phyloP scores from a whole-genome alignment of 176 grass and related monocot species.

The Secale cereale region DNA sequence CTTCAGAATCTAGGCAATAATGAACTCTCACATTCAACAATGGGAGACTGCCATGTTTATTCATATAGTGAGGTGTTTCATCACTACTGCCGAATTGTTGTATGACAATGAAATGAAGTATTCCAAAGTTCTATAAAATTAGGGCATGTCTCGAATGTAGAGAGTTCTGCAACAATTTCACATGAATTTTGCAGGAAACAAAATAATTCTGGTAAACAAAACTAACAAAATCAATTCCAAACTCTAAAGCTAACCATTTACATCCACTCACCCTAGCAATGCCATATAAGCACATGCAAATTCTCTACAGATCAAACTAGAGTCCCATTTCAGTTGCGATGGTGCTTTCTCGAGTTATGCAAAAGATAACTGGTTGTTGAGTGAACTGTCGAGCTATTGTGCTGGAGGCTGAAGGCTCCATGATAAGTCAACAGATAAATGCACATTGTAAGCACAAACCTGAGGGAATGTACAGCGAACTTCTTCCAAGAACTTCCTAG shows the following conservation, averaged over 20 bases:
- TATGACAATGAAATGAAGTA: background rate
- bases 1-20: background rate
- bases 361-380: background rate
- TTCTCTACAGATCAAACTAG: background rate
- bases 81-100: background rate
- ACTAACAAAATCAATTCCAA: background rate
- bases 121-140: background rate
- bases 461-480: slow-evolving; percentile 76
- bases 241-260: background rate
- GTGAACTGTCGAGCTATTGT: background rate
- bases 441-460: slow-evolving; percentile 43
- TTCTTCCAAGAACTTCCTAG: slow-evolving; percentile 87
- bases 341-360: background rate
- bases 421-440: background rate
- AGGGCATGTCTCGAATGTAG: background rate
- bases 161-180: background rate
- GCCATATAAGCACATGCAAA: background rate
- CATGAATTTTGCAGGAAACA: background rate
- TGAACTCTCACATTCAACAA: background rate
- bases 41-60: background rate
- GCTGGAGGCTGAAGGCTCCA: background rate
- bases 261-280: background rate
- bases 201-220: background rate
- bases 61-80: background rate
- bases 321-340: background rate